Base-by-base conservation (phyloP, 495 filamentous ascomycete species). In the Aspergillus kassunensis region DNA sequence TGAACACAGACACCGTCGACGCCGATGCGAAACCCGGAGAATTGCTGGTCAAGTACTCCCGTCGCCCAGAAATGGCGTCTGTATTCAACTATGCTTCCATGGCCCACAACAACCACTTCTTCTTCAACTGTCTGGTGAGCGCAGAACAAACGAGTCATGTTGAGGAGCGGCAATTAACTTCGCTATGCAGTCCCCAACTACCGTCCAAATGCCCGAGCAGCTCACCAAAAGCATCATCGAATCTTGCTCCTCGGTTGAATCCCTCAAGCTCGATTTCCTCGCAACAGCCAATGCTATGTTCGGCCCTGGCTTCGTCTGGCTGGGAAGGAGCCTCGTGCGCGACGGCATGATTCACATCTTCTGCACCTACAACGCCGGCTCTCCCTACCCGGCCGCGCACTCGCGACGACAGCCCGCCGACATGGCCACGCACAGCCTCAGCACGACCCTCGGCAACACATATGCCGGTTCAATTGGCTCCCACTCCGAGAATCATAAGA, bases 241-340 rank as follows among this genome's bases (percentile, higher is more conserved):
- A 58, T 80, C 82, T 44, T 97, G 96, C 72, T 83, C 86, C 60
- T 89, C 86, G 57, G 71, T 91, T 58, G 85, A 90, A 55, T 89
- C 89, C 15, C 80, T 98, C 19, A 84, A 84, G 63, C 69, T 74
- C 54, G 85, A 91, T 57, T 84, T 97, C 70, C 70, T 95, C 55
- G 76, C 81, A 49, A 95, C 90, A 6, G 93, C 95, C 49, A 73
- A 80, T 55, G 78, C 82, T 68, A 96, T 97, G 91, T 98, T 98
- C 74, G 95, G 95, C 39, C 90, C 91, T 1, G 93, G 91, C 47
- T 97, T 91, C 74, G 90, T 97, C 58, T 98, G 93, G 93, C 85
- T 98, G 43, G 87, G 95, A 53, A 76, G 73, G 59, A 73, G 73
- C 62, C 57, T 71, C 23, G 69, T 69, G 52, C 52, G 59, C 41